Base-by-base conservation (phyloP, 305 asterid species). In the Fraxinus angustifolia region DNA sequence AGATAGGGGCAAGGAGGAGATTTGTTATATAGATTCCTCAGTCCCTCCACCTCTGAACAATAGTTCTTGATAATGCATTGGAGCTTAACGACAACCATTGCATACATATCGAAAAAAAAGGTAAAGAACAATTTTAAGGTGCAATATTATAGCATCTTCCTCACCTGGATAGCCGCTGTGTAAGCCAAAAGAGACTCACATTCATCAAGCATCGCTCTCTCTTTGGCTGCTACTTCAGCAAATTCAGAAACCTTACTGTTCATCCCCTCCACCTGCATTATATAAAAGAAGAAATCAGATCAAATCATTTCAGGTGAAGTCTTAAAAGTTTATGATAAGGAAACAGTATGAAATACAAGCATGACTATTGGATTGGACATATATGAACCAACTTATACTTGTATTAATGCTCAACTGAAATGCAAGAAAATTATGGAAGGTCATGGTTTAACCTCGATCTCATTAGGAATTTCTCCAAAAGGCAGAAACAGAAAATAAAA, bases 131-230 rank as follows among this genome's bases (percentile, higher is more conserved):
- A 56, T 17, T 56, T 56, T 3, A 56, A 56, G 28, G 28, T 17
- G 67, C 67, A 68, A 68, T 30, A 31, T 14, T 2, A 14, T 68
- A 4, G 17, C 17, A 11, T 14, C 23, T 31, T 28, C 30, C 71
- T 80, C 53, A 81, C 83, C 80, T 81, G 83, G 21, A 75, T 33
- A 19, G 80, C 67, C 1, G 80, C 45, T 14, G 48, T 62, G 12
- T 28, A 73, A 38, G 80, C 58, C 75, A 81, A 12, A 4, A 81
- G 65, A 34, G 79, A 70, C 33, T 74, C 80, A 58, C 67, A 81
- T 74, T 81, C 80, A 60, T 56, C 80, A 73, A 81, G 80, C 79
- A 75, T 74, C 8, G 83, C 80, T 81, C 76, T 81, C 42, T 81
- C 83, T 45, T 60, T 45, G 76, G 83, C 67, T 11, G 76, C 83